Base-by-base conservation (phyloP, 176 grass and related monocot species). In the Hordeum marinum region DNA sequence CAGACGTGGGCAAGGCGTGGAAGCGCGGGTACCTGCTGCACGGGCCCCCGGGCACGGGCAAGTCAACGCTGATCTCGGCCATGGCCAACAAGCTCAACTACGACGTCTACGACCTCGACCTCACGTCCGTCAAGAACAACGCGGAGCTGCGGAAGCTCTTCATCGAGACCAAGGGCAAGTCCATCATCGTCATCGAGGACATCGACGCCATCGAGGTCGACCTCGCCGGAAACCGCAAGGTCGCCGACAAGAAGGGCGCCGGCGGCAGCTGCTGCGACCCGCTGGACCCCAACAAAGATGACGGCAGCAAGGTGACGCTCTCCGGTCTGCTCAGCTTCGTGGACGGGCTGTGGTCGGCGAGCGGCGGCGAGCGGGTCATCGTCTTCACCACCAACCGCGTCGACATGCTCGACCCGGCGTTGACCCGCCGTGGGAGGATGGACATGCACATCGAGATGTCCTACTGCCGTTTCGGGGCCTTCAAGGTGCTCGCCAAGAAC, bases 11-110 rank as follows among this genome's bases (percentile, higher is more conserved):
- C 72, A 90, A 90, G 84, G 58, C 83, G 1, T 90, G 88, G 88
- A 90, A 90, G 68, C 83, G 83, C 6, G 88, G 88, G 1, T 90
- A 86, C 72, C 79, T 90, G 79, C 79, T 90, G 17, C 58, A 83
- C 63, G 88, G 88, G 1, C 88, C 88, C 1, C 84, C 88, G 0
- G 89, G 89, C 37, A 91, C 89, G 9, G 89, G 89, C 41, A 91
- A 91, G 66, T 91, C 89, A 4, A 75, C 80, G 42, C 80, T 91
- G 75, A 87, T 91, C 68, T 41, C 85, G 0, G 89, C 89, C 11
- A 91, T 91, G 1, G 81, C 89, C 14, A 82, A 91, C 69, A 78
- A 65, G 17, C 25, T 91, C 35, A 36, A 85, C 3, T 91, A 88
- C 48, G 85, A 88, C 43, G 68, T 88, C 20, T 88, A 88, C 42